Evolutionary conservation across 306 rosid genomes (phyloP).

Genomic region (Dryas drummondii): DNA sequence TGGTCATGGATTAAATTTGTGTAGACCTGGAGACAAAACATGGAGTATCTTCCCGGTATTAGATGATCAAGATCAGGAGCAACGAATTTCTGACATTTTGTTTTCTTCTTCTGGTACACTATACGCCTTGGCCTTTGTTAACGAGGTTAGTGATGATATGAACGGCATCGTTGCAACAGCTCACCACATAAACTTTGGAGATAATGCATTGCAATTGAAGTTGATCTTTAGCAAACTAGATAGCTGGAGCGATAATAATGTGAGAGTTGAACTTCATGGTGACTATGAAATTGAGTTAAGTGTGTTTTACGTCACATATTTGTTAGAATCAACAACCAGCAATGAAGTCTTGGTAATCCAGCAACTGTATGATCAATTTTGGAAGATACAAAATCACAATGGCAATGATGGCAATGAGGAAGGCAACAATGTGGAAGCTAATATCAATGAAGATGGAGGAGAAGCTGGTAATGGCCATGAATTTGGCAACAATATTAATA

Average conservation of each 20-base stretch:
- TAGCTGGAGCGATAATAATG: too few species aligned
- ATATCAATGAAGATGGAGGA: too few species aligned
- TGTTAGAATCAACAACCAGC: slow-evolving; percentile 1
- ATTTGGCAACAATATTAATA: too few species aligned
- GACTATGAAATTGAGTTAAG: neutral
- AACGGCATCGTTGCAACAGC: neutral
- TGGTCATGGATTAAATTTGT: neutral
- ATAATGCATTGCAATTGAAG: neutral
- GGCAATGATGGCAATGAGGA: too few species aligned
- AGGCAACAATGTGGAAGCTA: too few species aligned
- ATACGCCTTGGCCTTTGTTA: neutral
- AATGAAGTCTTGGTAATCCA: neutral
- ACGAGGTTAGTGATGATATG: too few species aligned
- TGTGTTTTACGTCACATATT: neutral
- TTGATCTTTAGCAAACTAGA: neutral
- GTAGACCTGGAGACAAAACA: neutral
- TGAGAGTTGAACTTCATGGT: neutral
- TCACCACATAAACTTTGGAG: neutral
- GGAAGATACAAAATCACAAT: too few species aligned
- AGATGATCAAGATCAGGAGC: neutral
- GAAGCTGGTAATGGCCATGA: too few species aligned
- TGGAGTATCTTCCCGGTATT: neutral
- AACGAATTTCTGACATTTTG: too few species aligned
- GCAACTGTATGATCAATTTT: neutral
- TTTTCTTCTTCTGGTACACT: neutral